Percentiles rank a stretch among this genome's conserved stretches.
phyloP scores from a whole-genome alignment of 1,284 basidiomycete species.

The Trichosporon sp. region DNA sequence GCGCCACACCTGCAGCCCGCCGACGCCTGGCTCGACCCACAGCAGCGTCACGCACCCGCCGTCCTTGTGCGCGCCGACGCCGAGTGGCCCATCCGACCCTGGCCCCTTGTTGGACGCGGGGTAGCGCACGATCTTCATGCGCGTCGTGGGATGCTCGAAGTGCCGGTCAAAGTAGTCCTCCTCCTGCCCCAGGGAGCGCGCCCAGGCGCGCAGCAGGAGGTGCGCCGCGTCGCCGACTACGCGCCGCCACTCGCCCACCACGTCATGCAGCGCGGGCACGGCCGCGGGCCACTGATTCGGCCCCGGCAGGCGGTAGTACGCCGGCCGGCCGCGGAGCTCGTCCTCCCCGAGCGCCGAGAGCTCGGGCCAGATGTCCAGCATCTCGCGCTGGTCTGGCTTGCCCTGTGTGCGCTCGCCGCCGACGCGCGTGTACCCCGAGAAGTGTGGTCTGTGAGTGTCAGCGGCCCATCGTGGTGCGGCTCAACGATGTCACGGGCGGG shows the following conservation, averaged over 20 bases:
- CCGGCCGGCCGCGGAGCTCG: not conserved
- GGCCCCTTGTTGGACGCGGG: not conserved
- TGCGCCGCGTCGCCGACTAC: slow-evolving; percentile 13
- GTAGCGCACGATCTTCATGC: slow-evolving; percentile 22
- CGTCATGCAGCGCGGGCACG: slow-evolving; percentile 3
- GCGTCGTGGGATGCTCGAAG: slow-evolving; percentile 14
- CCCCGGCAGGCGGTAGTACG: slow-evolving; percentile 17
- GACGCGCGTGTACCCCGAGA: slow-evolving; percentile 20
- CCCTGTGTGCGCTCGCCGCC: slow-evolving; percentile 20
- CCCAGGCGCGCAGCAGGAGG: slow-evolving; percentile 20
- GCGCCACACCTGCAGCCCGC: slow-evolving; percentile 14
- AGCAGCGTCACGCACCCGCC: slow-evolving; percentile 20
- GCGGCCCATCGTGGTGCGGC: no score
- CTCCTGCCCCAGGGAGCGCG: slow-evolving; percentile 12
- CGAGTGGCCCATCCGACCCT: not conserved
- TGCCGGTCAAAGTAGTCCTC: slow-evolving; percentile 20
- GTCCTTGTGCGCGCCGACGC: slow-evolving; percentile 22
- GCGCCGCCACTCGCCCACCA: slow-evolving; percentile 17
- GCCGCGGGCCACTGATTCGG: slow-evolving; percentile 19
- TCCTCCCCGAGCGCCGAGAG: not conserved
- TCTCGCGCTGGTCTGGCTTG: slow-evolving; percentile 18
- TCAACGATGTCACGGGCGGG: no score
- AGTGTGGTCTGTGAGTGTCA: slow-evolving; percentile 13
- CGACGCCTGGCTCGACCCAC: slow-evolving; percentile 13
- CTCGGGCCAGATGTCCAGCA: slow-evolving; percentile 20